Evolutionary conservation across 306 rosid species (phyloP).

Genomic region (Comarum palustre): DNA sequence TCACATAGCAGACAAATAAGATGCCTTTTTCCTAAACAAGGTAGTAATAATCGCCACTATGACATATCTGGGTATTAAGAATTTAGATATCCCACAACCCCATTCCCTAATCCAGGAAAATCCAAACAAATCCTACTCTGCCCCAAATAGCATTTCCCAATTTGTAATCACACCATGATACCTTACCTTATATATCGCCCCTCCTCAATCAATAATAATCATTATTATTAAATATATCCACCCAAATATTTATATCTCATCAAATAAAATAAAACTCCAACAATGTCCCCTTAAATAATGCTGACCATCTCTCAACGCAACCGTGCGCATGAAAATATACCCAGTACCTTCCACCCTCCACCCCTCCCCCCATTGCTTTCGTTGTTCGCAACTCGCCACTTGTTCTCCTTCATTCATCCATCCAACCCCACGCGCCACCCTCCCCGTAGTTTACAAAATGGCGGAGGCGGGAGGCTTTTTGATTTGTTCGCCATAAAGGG

Average conservation of each 20-base stretch:
- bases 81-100: neutral
- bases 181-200: neutral
- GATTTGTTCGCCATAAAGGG: too few relatives aligned
- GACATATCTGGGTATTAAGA: neutral
- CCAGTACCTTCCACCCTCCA: too few relatives aligned
- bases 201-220: neutral
- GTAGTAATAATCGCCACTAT: too few relatives aligned
- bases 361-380: too few relatives aligned
- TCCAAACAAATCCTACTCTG: neutral
- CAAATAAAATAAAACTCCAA: neutral
- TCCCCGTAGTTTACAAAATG: too few relatives aligned
- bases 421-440: too few relatives aligned
- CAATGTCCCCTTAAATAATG: neutral
- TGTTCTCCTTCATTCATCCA: too few relatives aligned
- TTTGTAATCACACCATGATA: neutral
- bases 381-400: too few relatives aligned
- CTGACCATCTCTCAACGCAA: neutral
- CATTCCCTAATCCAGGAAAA: neutral
- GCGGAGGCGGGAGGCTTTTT: too few relatives aligned
- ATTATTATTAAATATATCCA: neutral
- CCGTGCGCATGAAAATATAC: conserved; percentile 2
- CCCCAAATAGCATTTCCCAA: neutral
- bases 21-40: too few relatives aligned
- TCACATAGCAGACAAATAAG: too few relatives aligned
- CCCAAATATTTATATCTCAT: neutral